Percentiles rank a stretch among this genome's conserved stretches.
Evolutionary conservation across 805 yeast species (phyloP).

Genomic region (Ogataea corticis): DNA sequence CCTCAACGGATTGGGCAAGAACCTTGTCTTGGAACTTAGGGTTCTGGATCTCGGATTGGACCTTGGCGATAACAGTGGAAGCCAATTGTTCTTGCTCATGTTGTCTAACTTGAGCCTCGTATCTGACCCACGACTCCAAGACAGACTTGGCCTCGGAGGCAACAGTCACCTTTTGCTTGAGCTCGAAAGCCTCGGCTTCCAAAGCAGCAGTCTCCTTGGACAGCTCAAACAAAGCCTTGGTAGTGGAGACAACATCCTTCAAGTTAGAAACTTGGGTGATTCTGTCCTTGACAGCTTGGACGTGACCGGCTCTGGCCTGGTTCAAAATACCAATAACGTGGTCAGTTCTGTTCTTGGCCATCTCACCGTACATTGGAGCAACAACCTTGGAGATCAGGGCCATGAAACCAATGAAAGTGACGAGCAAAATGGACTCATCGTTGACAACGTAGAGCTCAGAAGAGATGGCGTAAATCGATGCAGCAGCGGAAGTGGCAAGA

Average conservation of each 20-base stretch:
- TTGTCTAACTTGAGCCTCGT: conserved; percentile 95
- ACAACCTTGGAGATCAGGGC: conserved; percentile 79
- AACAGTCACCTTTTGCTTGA: conserved; percentile 86
- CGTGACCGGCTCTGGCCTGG: conserved; percentile 87
- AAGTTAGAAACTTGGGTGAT: conserved; percentile 84
- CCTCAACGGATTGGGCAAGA: conserved; percentile 87
- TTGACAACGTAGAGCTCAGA: conserved; percentile 90
- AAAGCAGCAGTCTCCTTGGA: conserved; percentile 96
- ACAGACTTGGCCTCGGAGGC: conserved; percentile 92
- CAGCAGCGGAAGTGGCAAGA: conserved; percentile 93
- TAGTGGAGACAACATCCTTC: conserved; percentile 88
- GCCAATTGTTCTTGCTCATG: conserved; percentile 92
- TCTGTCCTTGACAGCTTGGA: conserved; percentile 89
- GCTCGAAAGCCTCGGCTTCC: conserved; percentile 92
- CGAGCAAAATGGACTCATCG: conserved; percentile 87
- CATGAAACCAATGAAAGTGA: conserved; percentile 76
- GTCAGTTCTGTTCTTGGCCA: conserved; percentile 84
- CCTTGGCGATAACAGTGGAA: conserved; percentile 81
- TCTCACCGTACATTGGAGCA: conserved; percentile 92
- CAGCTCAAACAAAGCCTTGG: conserved; percentile 87
- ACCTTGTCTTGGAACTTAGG: conserved; percentile 93
- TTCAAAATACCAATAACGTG: conserved; percentile 57
- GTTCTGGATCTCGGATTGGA: conserved; percentile 78
- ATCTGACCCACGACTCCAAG: conserved; percentile 98
- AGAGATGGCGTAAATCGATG: conserved; percentile 89